Base-by-base conservation (phyloP, 2,329 filamentous ascomycete genomes). In the Fusarium mundagurra region DNA sequence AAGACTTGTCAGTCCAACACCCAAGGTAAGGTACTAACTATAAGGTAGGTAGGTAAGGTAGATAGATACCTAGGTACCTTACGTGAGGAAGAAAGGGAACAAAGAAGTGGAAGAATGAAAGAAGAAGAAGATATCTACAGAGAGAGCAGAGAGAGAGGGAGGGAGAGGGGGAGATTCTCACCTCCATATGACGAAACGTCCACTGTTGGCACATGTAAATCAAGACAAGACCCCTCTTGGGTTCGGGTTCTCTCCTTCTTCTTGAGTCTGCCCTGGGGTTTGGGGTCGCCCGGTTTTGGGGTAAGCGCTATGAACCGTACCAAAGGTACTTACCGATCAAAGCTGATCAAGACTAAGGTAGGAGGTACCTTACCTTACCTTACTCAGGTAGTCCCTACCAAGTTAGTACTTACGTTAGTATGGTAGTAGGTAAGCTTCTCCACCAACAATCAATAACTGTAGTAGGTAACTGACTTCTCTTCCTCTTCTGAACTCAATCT, bases 181-280 rank as follows among this genome's bases (percentile, higher is more conserved):
- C n/a, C 14, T 34, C 16, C 47, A 33, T 18, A 47, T 47, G 39
- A 58, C 29, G 31, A 47, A 58, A 47, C 24, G 22, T 43, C n/a
- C n/a, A n/a, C n/a, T n/a, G 27, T 61, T 69, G 39, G 54, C 67
- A 69, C 63, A 67, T 67, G 63, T 45, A 58, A 27, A n/a, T 18
- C 41, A 47, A 22, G 31, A 34, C 31, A 51, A 24, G 48, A 10
- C 22, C 48, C 31, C 22, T 33, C 33, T 43, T 18, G 24, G n/a
- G 41, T 12, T 44, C 16, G 41, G 41, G n/a, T 8, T n/a, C 43
- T 33, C 41, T 33, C 54, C 31, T 34, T 27, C 31, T 33, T 16
- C 39, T 45, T 45, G 27, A 24, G 22, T 16, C n/a, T 29, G 24
- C 24, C 44, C 24, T 24, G n/a, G n/a, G 29, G 17, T 53, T 59